Percentiles rank a stretch among this genome's conserved stretches.
Conservation (phyloP, 441 rosid species). For the Biscutella laevigata region DNA sequence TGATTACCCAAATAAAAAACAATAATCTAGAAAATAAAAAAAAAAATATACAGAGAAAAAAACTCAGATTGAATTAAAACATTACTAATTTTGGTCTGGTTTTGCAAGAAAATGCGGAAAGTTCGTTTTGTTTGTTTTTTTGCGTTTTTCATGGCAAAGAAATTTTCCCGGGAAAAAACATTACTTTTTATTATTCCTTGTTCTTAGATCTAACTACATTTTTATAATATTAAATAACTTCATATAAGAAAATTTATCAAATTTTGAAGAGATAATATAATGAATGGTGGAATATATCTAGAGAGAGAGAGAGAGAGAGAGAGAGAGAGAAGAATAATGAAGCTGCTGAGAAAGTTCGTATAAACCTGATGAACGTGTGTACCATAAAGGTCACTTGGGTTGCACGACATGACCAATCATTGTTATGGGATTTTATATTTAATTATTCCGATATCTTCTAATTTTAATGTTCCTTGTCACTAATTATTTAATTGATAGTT, state of each 20-base stretch:
- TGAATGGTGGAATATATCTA: too few relatives aligned
- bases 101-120: conserved; percentile 15
- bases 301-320: too few relatives aligned
- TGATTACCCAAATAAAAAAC: background rate
- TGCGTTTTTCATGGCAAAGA: conserved; percentile 4
- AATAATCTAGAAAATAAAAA: background rate
- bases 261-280: too few relatives aligned
- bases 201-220: conserved; percentile 13
- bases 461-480: background rate
- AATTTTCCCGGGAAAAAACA: conserved; percentile 22
- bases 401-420: conserved; percentile 29
- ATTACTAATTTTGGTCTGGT: conserved; percentile 20
- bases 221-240: too few relatives aligned
- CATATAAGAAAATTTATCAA: too few relatives aligned
- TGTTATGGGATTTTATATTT: background rate
- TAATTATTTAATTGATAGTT: background rate
- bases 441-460: background rate
- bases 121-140: conserved; percentile 5
- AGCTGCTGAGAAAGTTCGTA: conserved; percentile 18
- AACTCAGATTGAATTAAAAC: background rate
- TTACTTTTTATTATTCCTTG: background rate
- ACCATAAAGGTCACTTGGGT: conserved; percentile 26
- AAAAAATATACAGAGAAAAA: background rate
- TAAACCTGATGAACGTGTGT: conserved; percentile 23
- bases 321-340: background rate